phyloP scores from a whole-genome alignment of 306 rosid genomes.

The Canavalia gladiata region DNA sequence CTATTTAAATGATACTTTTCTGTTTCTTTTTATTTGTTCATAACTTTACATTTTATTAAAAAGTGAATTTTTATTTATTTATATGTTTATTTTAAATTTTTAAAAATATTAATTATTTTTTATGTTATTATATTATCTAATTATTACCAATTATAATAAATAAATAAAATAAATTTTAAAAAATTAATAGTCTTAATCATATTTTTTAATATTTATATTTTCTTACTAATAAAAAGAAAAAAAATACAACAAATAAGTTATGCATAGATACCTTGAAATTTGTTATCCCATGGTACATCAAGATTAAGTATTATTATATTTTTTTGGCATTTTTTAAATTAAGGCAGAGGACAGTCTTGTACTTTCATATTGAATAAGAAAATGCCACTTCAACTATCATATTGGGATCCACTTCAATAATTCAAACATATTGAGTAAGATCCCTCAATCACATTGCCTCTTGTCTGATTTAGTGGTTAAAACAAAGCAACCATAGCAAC shows the following conservation, averaged over 20 bases:
- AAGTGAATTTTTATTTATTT: too few species aligned
- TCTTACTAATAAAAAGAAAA: too few species aligned
- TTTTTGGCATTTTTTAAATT: neutral
- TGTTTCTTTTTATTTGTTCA: too few species aligned
- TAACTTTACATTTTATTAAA: too few species aligned
- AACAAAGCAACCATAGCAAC: neutral
- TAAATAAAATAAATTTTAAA: too few species aligned
- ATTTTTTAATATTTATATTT: neutral
- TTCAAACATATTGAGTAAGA: conserved; percentile 3
- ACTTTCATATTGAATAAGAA: neutral
- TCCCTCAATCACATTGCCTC: neutral
- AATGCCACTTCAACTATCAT: neutral
- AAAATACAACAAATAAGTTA: neutral
- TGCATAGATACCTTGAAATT: too few species aligned
- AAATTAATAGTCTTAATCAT: too few species aligned
- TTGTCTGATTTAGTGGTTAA: conserved; percentile 4
- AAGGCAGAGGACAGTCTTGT: neutral
- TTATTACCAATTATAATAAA: too few species aligned
- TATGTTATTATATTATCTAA: too few species aligned
- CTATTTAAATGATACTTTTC: too few species aligned
- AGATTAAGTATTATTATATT: neutral
- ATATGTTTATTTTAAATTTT: too few species aligned
- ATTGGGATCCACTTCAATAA: neutral
- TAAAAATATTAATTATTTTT: neutral
- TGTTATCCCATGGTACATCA: neutral